Evolutionary conservation across 768 basidiomycete species (phyloP), one percentile per base, ranked within the genome.

Genomic region (Strobilomyces confusus): DNA sequence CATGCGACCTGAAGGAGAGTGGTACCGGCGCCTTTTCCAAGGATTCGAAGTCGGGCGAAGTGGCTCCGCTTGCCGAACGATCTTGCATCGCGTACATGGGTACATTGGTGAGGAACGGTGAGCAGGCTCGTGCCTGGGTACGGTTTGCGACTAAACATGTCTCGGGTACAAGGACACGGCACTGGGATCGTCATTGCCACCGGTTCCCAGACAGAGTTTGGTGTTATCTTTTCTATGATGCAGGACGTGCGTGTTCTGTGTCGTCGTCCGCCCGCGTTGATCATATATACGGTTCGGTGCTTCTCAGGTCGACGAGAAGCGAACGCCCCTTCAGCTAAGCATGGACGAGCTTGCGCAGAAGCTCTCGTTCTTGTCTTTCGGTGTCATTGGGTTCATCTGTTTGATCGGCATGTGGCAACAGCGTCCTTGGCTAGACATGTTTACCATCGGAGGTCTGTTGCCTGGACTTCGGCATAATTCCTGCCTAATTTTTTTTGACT

Each of bases 321-420:
- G 93, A 48, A 98, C 95, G 5, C 95, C 93, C 0, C 74, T 98
- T 25, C 95, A 98, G 65, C 73, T 91, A 13, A 89, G 80, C 67
- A 98, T 98, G 95, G 95, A 98, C 68, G 94, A 98, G 63, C 82
- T 98, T 8, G 95, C 95, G 1, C 87, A 92, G 70, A 89, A 89
- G 57, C 80, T 98, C 2, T 95, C 94, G 1, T 74, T 92, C 25
- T 66, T 94, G 55, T 97, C 94, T 4, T 98, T 98, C 59, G 89
- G 83, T n/a, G 80, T 98, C 46, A 98, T 98, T 58, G 95, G 95
- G 5, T 68, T 97, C 33, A 98, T 98, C 46, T 91, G 90, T 69
- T 69, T 98, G 48, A 86, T 98, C 57, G 95, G 95, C 9, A 83
- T 95, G 15, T 72, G 86, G 57, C 95, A 98, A 65, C 75, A 82